Percentiles rank a stretch among this genome's conserved stretches.
Evolutionary conservation across 1,284 basidiomycete species (phyloP).

Genomic region (Sporisorium scitamineum): DNA sequence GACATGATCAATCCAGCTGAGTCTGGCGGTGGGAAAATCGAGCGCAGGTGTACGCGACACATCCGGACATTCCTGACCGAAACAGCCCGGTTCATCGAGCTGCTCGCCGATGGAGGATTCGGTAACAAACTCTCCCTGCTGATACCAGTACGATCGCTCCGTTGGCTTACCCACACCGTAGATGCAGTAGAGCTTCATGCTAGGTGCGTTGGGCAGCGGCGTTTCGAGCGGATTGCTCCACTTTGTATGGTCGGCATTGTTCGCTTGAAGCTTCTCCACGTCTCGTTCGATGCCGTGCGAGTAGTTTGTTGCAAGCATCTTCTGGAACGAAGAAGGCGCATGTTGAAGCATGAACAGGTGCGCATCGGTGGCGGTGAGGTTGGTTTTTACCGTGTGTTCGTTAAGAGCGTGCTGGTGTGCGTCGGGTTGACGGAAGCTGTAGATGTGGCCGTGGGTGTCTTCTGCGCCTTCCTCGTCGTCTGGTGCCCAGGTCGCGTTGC

Average conservation of each 20-base stretch:
- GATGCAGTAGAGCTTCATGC: conserved; percentile 91
- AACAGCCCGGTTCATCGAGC: conserved; percentile 34
- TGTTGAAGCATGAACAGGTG: conserved; percentile 85
- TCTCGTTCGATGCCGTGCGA: conserved; percentile 91
- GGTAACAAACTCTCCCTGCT: conserved; percentile 53
- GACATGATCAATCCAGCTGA: conserved; percentile 57
- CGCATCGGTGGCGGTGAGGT: conserved; percentile 81
- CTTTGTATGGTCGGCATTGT: conserved; percentile 67
- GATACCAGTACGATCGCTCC: conserved; percentile 75
- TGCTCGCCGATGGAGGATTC: conserved; percentile 42
- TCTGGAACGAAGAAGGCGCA: conserved; percentile 81
- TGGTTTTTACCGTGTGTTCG: conserved; percentile 39
- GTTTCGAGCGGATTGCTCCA: conserved; percentile 96
- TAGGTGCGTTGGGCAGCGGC: conserved; percentile 84
- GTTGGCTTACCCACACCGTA: conserved; percentile 98
- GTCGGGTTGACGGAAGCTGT: conserved; percentile 78
- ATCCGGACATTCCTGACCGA: conserved; percentile 44
- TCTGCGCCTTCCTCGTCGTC: conserved; percentile 54
- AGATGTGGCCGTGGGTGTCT: conserved; percentile 77
- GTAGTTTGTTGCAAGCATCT: conserved; percentile 91
- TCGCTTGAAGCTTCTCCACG: conserved; percentile 67
- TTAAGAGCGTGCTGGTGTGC: conserved; percentile 40
- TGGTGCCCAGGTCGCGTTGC: conserved; percentile 73
- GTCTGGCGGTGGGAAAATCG: conserved; percentile 55
- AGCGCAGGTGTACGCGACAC: conserved; percentile 49